Base-by-base conservation (phyloP, 371 early-diverging fungal genomes). In the Gilbertella persicaria region DNA sequence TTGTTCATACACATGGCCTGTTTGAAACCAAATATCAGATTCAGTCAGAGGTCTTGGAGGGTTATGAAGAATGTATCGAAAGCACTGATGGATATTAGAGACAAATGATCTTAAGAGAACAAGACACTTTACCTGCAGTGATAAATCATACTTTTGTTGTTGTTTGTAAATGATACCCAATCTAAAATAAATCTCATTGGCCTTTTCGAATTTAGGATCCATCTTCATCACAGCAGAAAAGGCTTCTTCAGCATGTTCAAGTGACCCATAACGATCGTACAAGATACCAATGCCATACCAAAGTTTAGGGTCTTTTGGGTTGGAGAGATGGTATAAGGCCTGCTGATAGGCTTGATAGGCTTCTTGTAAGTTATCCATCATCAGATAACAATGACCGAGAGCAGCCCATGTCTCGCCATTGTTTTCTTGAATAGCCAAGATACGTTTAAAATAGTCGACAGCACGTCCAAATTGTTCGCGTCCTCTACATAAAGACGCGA, bases 271-370 rank as follows among this genome's bases (percentile, higher is more conserved):
- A 17, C 96, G 87, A 62, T 97, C 98, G 59, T 96, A 96, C 7
- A 96, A 74, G 25, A 95, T 95, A 20, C 96, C 98, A 36, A 96
- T 94, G 19, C 96, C 96, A 60, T 95, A 97, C 98, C 98, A 97
- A 17, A 97, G 84, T 59, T 94, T 95, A 5, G 97, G 94, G 55
- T 95, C 96, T 86, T 90, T 58, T 5, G 20, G 13, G 63, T 92
- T 90, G 1, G 88, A 84, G 24, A 94, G 72, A 91, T 84, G 82
- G 35, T 64, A 64, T 24, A 64, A 42, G 1, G 64, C 64, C 40
- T 64, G 64, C 33, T 64, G 64, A 41, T 64, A 64, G 17, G 64
- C 64, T 35, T 59, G 80, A 61, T 93, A 95, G 2, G 97, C 95
- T 67, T 92, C 88, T 55, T 90, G 92, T 29, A 96, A 74, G 41